Conservation (phyloP, 2,329 filamentous ascomycete genomes). For the Colletotrichum tropicale region DNA sequence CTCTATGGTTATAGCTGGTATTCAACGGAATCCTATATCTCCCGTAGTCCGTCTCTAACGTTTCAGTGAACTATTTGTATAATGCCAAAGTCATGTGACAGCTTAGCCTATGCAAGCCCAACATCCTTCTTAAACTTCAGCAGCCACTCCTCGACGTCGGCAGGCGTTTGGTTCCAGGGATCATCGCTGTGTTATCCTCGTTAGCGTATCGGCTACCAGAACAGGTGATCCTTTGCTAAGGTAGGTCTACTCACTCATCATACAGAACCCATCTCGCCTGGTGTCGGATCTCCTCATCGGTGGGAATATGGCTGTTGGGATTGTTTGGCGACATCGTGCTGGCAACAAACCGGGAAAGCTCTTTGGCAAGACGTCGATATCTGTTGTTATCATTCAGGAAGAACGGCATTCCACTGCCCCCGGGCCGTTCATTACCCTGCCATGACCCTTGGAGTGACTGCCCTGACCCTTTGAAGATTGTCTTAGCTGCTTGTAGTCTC, state of each 20-base stretch:
- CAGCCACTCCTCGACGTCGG: slow-evolving; percentile 13
- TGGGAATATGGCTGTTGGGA: slow-evolving; percentile 32
- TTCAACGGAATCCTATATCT: not conserved
- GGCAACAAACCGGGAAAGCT: slow-evolving; percentile 27
- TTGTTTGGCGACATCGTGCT: slow-evolving; percentile 34
- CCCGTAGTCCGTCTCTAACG: not conserved
- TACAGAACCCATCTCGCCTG: slow-evolving; percentile 36
- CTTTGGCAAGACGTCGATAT: slow-evolving; percentile 24
- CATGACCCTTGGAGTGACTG: not conserved
- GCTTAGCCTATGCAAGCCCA: not conserved
- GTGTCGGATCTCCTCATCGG: slow-evolving; percentile 36
- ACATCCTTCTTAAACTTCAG: slow-evolving; percentile 4
- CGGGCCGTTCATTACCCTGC: not conserved
- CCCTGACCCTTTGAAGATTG: not conserved
- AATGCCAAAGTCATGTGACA: not conserved
- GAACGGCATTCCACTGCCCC: not conserved
- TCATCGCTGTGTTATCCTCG: not conserved
- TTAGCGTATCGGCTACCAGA: not conserved
- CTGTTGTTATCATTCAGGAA: slow-evolving; percentile 29
- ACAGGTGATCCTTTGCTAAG: too few relatives aligned
- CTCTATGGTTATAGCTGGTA: not conserved
- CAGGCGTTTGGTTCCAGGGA: slow-evolving; percentile 21
- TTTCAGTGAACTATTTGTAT: not conserved
- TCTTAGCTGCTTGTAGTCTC: not conserved
- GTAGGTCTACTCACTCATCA: slow-evolving; percentile 28